Percentiles rank a stretch among this genome's conserved stretches.
phyloP scores from a whole-genome alignment of 805 yeast genomes.

The Ogataea glucozyma region DNA sequence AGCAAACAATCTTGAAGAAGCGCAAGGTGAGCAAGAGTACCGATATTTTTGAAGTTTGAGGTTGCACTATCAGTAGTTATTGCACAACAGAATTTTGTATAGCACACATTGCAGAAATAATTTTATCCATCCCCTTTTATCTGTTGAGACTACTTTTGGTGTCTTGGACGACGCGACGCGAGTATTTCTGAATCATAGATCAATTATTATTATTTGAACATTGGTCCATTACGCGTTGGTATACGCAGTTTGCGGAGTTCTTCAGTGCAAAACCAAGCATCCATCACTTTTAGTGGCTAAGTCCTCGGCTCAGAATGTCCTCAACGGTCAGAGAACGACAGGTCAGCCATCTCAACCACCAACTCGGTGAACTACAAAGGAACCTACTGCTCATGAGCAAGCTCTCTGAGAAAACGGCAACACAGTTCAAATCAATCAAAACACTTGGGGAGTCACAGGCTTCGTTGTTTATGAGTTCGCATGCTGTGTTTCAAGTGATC shows the following conservation, averaged over 20 bases:
- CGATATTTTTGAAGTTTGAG: slow-evolving; percentile 22
- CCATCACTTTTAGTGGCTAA: no score
- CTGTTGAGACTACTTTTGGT: neutral
- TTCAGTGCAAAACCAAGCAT: no score
- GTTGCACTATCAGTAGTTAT: neutral
- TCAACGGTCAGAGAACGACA: slow-evolving; percentile 24
- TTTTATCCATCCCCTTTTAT: neutral
- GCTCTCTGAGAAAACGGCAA: slow-evolving; percentile 25
- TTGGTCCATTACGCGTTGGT: no score
- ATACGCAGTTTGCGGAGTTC: no score
- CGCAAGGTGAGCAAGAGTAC: slow-evolving; percentile 25
- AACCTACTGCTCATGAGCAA: slow-evolving; percentile 25
- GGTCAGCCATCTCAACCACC: slow-evolving; percentile 24
- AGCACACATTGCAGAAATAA: neutral
- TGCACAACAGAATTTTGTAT: neutral
- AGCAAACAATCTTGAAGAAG: slow-evolving; percentile 9
- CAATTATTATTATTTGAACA: neutral
- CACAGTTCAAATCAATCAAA: slow-evolving; percentile 30
- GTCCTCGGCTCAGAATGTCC: no score
- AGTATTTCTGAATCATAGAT: neutral
- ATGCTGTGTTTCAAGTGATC: slow-evolving; percentile 31
- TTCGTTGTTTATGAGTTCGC: slow-evolving; percentile 33
- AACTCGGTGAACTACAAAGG: slow-evolving; percentile 24
- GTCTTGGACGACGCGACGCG: slow-evolving; percentile 4
- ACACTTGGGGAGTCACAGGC: slow-evolving; percentile 32